These are phyloP conservation scores for Nemophila menziesii DNA, from an alignment of 257 asterid species.

Conservation along the genomic window DNA sequence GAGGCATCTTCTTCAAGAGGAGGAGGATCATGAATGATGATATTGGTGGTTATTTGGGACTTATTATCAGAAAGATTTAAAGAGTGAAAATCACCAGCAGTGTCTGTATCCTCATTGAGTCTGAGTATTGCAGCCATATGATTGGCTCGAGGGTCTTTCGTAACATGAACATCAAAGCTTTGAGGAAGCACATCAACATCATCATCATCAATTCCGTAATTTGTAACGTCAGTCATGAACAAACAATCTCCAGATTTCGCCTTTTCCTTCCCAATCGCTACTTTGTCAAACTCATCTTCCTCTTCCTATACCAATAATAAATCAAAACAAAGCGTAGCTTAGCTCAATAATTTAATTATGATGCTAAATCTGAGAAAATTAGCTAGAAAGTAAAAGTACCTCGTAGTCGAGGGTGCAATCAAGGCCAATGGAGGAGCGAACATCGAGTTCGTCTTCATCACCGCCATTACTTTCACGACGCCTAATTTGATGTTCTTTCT, in stretches of 20 bases:
- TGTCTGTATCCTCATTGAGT: slow-evolving; percentile 68
- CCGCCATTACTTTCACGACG: slow-evolving; percentile 6
- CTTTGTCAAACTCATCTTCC: slow-evolving; percentile 78
- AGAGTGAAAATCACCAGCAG: slow-evolving; percentile 39
- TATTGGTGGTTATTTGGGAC: background rate
- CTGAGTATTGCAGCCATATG: slow-evolving; percentile 64
- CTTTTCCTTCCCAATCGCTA: slow-evolving; percentile 47
- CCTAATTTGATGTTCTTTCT: slow-evolving; percentile 16
- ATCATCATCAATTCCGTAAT: slow-evolving; percentile 25
- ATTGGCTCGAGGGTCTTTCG: slow-evolving; percentile 76
- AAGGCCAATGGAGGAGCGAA: slow-evolving; percentile 62
- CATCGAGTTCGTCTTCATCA: slow-evolving; percentile 36
- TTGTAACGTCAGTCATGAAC: slow-evolving; percentile 36
- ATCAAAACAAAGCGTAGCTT: background rate
- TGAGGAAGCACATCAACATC: slow-evolving; percentile 42
- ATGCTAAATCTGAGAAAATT: background rate
- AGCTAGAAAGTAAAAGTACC: slow-evolving; percentile 24
- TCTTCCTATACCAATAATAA: slow-evolving; percentile 51
- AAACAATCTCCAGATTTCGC: slow-evolving; percentile 38
- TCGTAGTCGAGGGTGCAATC: slow-evolving; percentile 81
- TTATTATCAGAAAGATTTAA: slow-evolving; percentile 28
- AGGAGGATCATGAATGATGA: background rate
- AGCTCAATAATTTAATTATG: background rate
- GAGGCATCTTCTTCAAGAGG: background rate
- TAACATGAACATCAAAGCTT: slow-evolving; percentile 19